A percentile compares a stretch with the other conserved stretches of the same genome.
phyloP scores from a whole-genome alignment of 2,329 filamentous ascomycete species.

The Fusarium sacchari region DNA sequence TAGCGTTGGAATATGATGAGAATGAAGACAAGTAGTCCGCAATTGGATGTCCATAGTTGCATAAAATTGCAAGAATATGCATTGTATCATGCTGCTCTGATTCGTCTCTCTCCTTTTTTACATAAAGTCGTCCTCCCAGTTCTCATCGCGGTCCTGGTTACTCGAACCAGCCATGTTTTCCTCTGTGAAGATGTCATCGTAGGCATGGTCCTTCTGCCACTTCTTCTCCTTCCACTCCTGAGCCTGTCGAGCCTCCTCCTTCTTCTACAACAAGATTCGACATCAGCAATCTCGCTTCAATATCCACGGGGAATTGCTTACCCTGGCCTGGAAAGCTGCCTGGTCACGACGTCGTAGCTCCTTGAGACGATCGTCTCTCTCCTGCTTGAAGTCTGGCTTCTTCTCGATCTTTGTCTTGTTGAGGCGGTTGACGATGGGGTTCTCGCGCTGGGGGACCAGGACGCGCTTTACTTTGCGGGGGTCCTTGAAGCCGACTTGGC shows the following conservation, averaged over 20 bases:
- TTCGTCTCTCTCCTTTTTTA: slow-evolving; percentile 52
- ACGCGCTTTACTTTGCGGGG: slow-evolving; percentile 83
- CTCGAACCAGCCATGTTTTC: slow-evolving; percentile 80
- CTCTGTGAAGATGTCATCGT: slow-evolving; percentile 89
- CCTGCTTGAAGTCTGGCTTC: slow-evolving; percentile 82
- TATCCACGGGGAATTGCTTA: slow-evolving; percentile 49
- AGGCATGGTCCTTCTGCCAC: slow-evolving; percentile 97
- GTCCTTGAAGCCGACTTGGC: slow-evolving; percentile 96
- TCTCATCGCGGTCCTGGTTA: slow-evolving; percentile 83
- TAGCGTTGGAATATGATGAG: not conserved
- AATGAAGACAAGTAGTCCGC: not conserved
- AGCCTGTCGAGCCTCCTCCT: slow-evolving; percentile 76
- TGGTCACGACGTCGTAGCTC: slow-evolving; percentile 79
- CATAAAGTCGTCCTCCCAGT: slow-evolving; percentile 96
- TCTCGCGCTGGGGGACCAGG: slow-evolving; percentile 82
- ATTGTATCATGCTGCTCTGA: not conserved
- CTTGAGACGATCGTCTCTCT: slow-evolving; percentile 80
- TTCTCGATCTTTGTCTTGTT: slow-evolving; percentile 96
- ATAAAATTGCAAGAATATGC: not conserved
- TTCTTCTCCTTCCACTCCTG: slow-evolving; percentile 90
- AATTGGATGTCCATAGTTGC: not conserved
- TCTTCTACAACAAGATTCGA: slow-evolving; percentile 62
- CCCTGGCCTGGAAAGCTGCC: slow-evolving; percentile 68
- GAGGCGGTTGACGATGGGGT: slow-evolving; percentile 93
- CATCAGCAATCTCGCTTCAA: not conserved